A percentile compares a stretch with the other conserved stretches of the same genome.
Conservation (phyloP, 176 grass and related monocot genomes). For the Aegilops sharonensis region DNA sequence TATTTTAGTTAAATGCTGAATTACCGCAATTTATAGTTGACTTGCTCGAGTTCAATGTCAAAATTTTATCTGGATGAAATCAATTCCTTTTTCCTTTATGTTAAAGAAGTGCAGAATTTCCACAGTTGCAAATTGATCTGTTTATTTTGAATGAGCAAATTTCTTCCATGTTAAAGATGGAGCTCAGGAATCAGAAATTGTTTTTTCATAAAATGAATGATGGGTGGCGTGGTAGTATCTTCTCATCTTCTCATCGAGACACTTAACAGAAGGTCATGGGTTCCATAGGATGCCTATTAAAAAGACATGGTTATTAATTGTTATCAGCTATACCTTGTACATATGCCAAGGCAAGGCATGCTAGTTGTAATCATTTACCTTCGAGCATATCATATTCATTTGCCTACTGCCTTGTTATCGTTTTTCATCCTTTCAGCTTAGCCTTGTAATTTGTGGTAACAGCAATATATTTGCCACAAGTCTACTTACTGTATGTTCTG, state of each 20-base stretch:
- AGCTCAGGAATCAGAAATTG: neutral
- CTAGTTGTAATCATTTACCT: slow-evolving; percentile 4
- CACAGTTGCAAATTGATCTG: neutral
- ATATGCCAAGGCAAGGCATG: neutral
- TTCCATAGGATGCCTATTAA: neutral
- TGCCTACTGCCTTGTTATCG: slow-evolving; percentile 15
- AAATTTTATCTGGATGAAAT: neutral
- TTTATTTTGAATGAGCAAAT: neutral
- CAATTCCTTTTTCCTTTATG: neutral
- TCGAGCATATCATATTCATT: neutral
- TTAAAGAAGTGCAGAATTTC: slow-evolving; percentile 6
- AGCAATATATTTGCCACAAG: slow-evolving; percentile 18
- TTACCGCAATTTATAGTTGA: neutral
- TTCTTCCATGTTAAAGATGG: slow-evolving; percentile 10
- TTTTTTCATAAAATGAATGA: neutral
- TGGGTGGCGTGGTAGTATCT: neutral
- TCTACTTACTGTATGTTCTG: slow-evolving; percentile 1
- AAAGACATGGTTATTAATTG: neutral
- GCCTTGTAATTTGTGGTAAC: slow-evolving; percentile 4
- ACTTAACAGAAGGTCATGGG: neutral
- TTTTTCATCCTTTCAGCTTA: slow-evolving; percentile 3
- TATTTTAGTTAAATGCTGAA: slow-evolving; percentile 7
- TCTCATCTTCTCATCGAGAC: neutral
- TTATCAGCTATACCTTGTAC: neutral
- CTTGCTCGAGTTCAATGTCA: neutral